phyloP scores from a whole-genome alignment of 2,329 filamentous ascomycete species.

The Dactylellina sp. region DNA sequence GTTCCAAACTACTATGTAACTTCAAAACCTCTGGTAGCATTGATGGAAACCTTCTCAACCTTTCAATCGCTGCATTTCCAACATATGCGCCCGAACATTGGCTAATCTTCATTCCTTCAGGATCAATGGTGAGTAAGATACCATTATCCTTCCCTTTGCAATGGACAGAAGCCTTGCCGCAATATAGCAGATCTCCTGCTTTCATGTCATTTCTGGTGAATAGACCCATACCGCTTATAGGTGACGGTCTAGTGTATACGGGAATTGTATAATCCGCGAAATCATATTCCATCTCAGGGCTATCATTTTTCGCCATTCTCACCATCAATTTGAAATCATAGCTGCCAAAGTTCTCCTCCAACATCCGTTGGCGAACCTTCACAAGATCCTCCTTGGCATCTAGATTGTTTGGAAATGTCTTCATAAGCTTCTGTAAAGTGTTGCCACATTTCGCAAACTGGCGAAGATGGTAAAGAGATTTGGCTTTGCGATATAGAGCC shows the following conservation, averaged over 20 bases:
- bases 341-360: conserved; percentile 16
- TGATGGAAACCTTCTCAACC: conserved; percentile 11
- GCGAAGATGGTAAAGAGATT: conserved; percentile 28
- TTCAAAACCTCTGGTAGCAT: conserved; percentile 9
- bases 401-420: conserved; percentile 2
- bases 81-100: conserved; percentile 10
- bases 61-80: conserved; percentile 6
- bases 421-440: conserved; percentile 3
- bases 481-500: conserved; percentile 35
- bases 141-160: conserved; percentile 33
- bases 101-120: neutral
- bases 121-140: conserved; percentile 10
- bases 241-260: neutral
- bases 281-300: conserved; percentile 9
- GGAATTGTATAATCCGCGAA: conserved; percentile 43
- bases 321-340: conserved; percentile 42
- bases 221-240: conserved; percentile 25
- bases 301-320: conserved; percentile 27
- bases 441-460: conserved; percentile 11
- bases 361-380: conserved; percentile 10
- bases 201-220: conserved; percentile 30
- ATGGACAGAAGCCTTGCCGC: conserved; percentile 31
- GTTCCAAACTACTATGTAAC: conserved; percentile 8
- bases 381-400: conserved; percentile 11
- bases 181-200: conserved; percentile 39